Evolutionary conservation across 164 flowering plant genomes (phyloP), one percentile per base, ranked within the genome.

Genomic region (Kingdonia uniflora): DNA sequence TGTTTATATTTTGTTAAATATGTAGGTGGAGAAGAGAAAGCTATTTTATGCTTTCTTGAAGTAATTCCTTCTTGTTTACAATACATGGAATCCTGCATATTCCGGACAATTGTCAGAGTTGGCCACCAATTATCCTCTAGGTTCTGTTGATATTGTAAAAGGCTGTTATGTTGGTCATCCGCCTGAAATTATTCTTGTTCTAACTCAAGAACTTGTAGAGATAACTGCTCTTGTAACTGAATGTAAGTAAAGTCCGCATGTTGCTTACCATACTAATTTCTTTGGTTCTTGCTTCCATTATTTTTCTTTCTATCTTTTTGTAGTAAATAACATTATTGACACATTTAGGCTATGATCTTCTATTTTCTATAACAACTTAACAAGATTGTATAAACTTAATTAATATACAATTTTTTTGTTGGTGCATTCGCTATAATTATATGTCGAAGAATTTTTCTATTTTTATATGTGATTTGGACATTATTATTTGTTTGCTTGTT

Each of bases 151-250:
- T 63, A 54, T 63, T 26, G 57, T 79, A 51, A 52, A 78, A 61
- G 99, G 99, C 26, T 88, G 99, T 75, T 78, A 73, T 58, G 66
- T 67, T 70, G 96, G 96, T 35, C 96, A 92, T 65, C 99, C 99
- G 59, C 71, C 89, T 56, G 96, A 86, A 72, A 43, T 86, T 45
- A 71, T 88, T 59, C 54, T 72, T 52, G 42, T 45, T 13, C 58
- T 92, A 42, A 70, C 55, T 54, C 81, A 86, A 65, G 95, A 88
- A 67, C 33, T 88, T 54, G 39, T 61, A 16, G 71, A 71, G 29
- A 52, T 92, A 59, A 78, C 82, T 53, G 52, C 72, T 64, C 45
- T 73, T 24, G 68, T 88, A 50, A 42, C 73, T 35, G 94, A 82
- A 42, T 65, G 99, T 92, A 77, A 80, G 95, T 76, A 56, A 42